Base-by-base conservation (phyloP, 1,284 basidiomycete species). In the Cutaneotrichosporon sp. region DNA sequence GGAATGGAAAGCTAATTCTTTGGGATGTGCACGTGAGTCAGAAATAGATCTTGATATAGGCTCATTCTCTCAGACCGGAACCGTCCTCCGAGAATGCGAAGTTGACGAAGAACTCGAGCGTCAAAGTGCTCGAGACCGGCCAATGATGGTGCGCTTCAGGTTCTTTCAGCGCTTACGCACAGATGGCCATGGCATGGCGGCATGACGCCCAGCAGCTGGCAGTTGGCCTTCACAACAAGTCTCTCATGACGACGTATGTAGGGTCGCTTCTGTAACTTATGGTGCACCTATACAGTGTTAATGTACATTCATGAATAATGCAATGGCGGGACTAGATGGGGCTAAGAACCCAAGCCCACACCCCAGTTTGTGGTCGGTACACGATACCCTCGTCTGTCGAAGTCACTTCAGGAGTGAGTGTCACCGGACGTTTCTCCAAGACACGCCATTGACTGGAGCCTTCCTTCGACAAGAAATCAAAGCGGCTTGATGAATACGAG, bases 11-110 rank as follows among this genome's bases (percentile, higher is more conserved):
- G 33, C 40, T 69, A 1, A 37, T 62, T 3, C 55, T 74, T 1
- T 74, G 69, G 69, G 66, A 72, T 48, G 56, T 72, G 2, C 60
- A 63, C 37, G 69, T 71, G 48, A 52, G 69, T 65, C 15, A 1
- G 4, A 8, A 26, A 12, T 15, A 8, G 15, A n/a, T 13, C 14
- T 30, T 50, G 5, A 3, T 33, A 18, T 22, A 15, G 14, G 14
- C 33, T 20, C 8, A 35, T 30, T 49, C 21, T 26, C 23, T 8
- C 52, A 69, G 66, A 62, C 59, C 15, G 71, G 71, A 1, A 49
- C 60, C 8, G 26, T 51, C 1, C 34, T 67, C 18, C 54, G 60
- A 21, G 62, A 65, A 38, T 63, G 58, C 39, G 67, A 69, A 43
- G 48, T 67, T 14, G 66, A 68, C 1, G 67, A 69, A 22, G 68